Base-by-base conservation (phyloP, 2,329 filamentous ascomycete genomes). In the Aspergillus sp. region DNA sequence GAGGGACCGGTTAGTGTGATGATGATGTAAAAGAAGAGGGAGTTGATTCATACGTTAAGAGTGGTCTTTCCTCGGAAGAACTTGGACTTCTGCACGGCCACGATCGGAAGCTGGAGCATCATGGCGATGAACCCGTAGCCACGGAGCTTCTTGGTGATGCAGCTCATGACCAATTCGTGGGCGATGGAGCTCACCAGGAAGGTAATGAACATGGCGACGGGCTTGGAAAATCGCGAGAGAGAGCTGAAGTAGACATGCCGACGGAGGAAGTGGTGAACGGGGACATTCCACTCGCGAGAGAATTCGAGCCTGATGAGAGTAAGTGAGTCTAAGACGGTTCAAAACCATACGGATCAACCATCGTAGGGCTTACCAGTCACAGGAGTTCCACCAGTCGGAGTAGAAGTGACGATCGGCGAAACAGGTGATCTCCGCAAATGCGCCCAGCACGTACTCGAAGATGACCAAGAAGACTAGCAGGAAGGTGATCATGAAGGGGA, bases 391-490 rank as follows among this genome's bases (percentile, higher is more conserved):
- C 85, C 86, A 88, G 74, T 88, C 86, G 46, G 83, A 82, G 80
- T 97, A 99, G 80, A 98, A 98, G 76, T 95, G 91, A 46, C 94
- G 87, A 75, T 98, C 95, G 55, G 90, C 94, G 75, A 98, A 98
- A 68, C 88, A 85, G 18, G 93, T 96, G 66, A 98, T 90, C 75
- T 99, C 95, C 14, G 93, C 95, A 70, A 96, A 96, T 52, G 93
- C 93, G 59, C 94, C 95, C 36, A 98, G 86, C 11, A 96, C 85
- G 76, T 98, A 99, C 76, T 99, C 95, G 75, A 98, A 99, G 69
- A 98, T 98, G 75, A 97, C 92, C 59, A 99, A 87, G 80, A 99
- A 99, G 57, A 98, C 93, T 52, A 98, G 87, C 4, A 98, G 81
- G 74, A 98, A 96, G 4, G 89, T 96, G 62, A 98, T 84, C 91